Conservation (phyloP, 2,329 filamentous ascomycete species). For the Immersiporthe knoxdaviesiana region DNA sequence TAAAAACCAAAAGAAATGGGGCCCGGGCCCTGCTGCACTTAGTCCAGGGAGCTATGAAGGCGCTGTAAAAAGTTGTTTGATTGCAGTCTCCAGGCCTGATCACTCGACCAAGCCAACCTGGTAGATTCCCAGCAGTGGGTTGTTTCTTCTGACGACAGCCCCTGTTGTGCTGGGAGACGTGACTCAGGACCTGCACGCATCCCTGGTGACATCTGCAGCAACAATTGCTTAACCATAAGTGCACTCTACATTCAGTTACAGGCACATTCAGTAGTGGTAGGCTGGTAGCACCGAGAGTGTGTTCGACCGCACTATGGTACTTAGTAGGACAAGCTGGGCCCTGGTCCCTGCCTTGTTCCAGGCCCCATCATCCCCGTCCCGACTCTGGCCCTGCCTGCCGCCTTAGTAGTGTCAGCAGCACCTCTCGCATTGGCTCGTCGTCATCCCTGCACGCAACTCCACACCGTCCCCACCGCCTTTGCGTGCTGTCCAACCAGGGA, state of each 20-base stretch:
- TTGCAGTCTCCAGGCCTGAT: not conserved
- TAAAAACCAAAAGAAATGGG: not conserved
- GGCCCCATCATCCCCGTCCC: not conserved
- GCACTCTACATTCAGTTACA: not conserved
- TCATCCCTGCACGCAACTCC: not conserved
- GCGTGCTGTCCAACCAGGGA: slow-evolving; percentile 25
- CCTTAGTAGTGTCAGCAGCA: not conserved
- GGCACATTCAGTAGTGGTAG: too few relatives aligned
- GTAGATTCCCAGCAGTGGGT: too few relatives aligned
- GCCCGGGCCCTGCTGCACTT: not conserved
- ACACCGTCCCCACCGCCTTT: slow-evolving; percentile 7
- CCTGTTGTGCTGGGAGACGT: not conserved
- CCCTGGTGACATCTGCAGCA: not conserved
- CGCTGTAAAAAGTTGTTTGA: not conserved
- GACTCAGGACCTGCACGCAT: too few relatives aligned
- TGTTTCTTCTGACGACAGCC: too few relatives aligned
- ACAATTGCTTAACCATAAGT: too few relatives aligned
- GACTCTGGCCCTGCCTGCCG: not conserved
- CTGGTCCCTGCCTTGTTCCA: not conserved
- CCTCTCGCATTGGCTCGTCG: not conserved
- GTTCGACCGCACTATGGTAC: too few relatives aligned
- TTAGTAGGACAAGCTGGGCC: too few relatives aligned
- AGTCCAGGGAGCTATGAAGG: too few relatives aligned
- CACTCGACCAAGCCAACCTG: too few relatives aligned
- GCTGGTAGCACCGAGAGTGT: not conserved